Evolutionary conservation across 1,284 basidiomycete species (phyloP), one percentile per base, ranked within the genome.

Genomic region (Lentinus polychrous): DNA sequence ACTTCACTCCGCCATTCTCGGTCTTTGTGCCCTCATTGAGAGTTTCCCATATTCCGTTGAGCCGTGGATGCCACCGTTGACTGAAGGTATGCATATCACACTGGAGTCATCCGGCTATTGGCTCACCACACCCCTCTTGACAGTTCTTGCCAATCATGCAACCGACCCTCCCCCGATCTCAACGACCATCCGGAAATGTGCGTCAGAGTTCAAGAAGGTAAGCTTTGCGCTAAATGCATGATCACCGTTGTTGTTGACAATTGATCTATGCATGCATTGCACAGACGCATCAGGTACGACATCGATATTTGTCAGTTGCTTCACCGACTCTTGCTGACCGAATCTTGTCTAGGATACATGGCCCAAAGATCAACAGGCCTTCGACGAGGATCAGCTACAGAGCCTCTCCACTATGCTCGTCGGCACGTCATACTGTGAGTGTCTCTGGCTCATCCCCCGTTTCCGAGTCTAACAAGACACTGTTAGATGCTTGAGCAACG

Each of bases 131-230:
- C 32, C 46, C 55, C 48, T 51, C 24, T 23, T 17, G 38, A n/a
- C 57, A 83, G 85, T 86, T 23, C 72, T 92, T 52, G 86, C 86
- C 3, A 74, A 75, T 58, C 90, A 96, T 65, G 85, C 89, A 2
- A 88, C 92, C 4, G 92, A 94, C 63, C 94, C 94, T 18, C 85
- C 86, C 40, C 94, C 94, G 17, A 91, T 98, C 60, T 90, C 88
- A 20, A 91, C 89, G 2, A 91, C 93, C 5, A 93, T 95, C 59
- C 79, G 91, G 45, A 84, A 86, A 58, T 90, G 85, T 66, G 92
- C 92, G 43, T 90, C 88, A 36, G 89, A 92, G 61, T 92, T 92
- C 64, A 91, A 91, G 67, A 86, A 90, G 79, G 74, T 60, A 52
- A 41, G 48, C 52, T 49, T 57, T 39, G 50, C 46, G 14, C 31